Evolutionary conservation across 2,329 filamentous ascomycete genomes (phyloP).

Genomic region (Pseudocercospora fijiensis): DNA sequence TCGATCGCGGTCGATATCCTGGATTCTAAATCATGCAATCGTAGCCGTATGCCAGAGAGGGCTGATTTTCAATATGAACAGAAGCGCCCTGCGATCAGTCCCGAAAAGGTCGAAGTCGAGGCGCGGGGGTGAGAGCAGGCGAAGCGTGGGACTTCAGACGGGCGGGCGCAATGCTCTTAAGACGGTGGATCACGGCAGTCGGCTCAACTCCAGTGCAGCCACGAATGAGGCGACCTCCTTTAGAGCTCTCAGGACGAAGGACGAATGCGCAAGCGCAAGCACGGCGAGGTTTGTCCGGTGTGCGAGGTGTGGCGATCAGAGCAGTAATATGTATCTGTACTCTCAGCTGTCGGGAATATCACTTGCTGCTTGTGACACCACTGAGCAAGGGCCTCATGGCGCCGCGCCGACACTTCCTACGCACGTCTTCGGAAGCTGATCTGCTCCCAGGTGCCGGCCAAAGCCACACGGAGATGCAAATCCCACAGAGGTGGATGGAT

Average conservation of each 20-base stretch:
- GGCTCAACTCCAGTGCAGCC: slow-evolving; percentile 1
- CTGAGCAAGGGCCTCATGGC: neutral
- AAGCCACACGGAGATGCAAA: neutral
- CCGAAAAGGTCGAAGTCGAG: slow-evolving; percentile 6
- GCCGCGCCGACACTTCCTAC: neutral
- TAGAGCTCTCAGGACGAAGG: neutral
- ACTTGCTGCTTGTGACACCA: neutral
- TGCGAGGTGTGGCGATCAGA: neutral
- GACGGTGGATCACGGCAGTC: slow-evolving; percentile 5
- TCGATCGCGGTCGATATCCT: neutral
- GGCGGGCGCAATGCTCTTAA: slow-evolving; percentile 8
- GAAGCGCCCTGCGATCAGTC: neutral
- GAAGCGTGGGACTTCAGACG: neutral
- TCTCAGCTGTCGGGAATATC: neutral
- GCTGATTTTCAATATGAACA: neutral
- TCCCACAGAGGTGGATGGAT: neutral
- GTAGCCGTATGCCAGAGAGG: neutral
- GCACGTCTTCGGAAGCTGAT: neutral
- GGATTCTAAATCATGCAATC: slow-evolving; percentile 3
- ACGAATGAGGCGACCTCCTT: neutral
- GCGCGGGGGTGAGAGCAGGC: neutral
- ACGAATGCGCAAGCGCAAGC: neutral
- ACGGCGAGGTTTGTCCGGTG: slow-evolving; percentile 4
- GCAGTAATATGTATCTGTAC: neutral
- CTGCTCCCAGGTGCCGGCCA: neutral